These are phyloP conservation scores for Quercus glauca DNA, from an alignment of 306 rosid species.

Conservation along the genomic window DNA sequence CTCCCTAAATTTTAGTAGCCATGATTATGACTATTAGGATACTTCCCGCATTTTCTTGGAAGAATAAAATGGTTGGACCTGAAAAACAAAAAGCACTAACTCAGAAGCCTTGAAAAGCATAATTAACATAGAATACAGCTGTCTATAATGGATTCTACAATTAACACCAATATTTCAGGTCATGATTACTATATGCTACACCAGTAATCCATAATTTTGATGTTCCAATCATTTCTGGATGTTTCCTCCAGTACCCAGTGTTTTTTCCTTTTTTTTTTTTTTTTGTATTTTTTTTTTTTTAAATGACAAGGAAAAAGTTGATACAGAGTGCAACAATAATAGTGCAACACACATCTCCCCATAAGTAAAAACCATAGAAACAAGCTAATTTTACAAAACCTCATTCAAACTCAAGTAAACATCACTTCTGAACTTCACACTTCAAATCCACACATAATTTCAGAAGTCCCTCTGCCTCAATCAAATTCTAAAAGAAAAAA, in stretches of 20 bases:
- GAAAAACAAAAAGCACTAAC: constrained; percentile 35
- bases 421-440: background rate
- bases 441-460: background rate
- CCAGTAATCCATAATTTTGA: too few relatives aligned
- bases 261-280: too few relatives aligned
- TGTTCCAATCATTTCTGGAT: too few relatives aligned
- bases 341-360: background rate
- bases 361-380: background rate
- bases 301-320: background rate
- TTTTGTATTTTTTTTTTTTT: too few relatives aligned
- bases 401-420: background rate
- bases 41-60: constrained; percentile 99
- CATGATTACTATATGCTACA: too few relatives aligned
- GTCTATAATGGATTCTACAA: background rate
- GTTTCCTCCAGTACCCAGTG: too few relatives aligned
- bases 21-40: constrained; percentile 49
- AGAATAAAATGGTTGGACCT: constrained; percentile 97
- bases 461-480: background rate
- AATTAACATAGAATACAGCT: background rate
- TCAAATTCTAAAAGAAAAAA: background rate
- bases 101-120: constrained; percentile 10
- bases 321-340: background rate
- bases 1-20: background rate
- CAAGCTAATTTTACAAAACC: background rate
- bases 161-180: too few relatives aligned